Base-by-base conservation (phyloP, 768 basidiomycete genomes). In the Trametopsis cervina region DNA sequence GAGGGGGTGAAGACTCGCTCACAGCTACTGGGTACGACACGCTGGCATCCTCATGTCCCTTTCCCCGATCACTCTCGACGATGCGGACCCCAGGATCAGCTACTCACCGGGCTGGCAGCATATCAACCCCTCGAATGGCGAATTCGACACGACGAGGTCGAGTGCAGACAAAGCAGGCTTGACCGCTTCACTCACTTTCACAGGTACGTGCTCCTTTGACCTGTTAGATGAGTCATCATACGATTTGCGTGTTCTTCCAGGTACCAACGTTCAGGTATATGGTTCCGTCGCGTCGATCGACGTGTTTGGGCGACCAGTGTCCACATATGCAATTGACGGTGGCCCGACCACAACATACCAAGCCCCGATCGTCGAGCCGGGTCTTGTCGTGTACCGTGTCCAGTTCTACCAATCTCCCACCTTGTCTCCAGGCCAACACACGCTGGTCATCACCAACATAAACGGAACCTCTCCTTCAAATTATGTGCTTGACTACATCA, bases 401-500 rank as follows among this genome's bases (percentile, higher is more conserved):
- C 38, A 49, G 4, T 45, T 53, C 20, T 53, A 47, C 26, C 47
- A 42, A 7, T 53, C 52, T 1, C 42, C 52, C 4, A 37, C 40
- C 5, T 43, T 53, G 13, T 13, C 26, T 6, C 2, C 44, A 2
- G 46, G 41, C 13, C 15, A 44, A 10, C 55, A 57, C 36, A 45
- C 37, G 20, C 46, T 57, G 1, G 46, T 51, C 12, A 54, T 57
- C 29, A 54, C 49, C 15, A 54, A 54, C 25, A 22, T 48, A 18
- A 57, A 57, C 35, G 48, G 53, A 6, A 51, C 54, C 6, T 29
- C 21, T 10, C 53, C 54, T 7, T 52, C 39, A 17, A 42, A 46
- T 1, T 49, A 26, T 40, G 54, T 53, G 55, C 46, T 57, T 15
- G 55, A 57, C 38, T 54, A 47, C 33, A 51, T 54, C 22, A 17